These are phyloP conservation scores for Sclerotinia sclerotiorum DNA, from an alignment of 2,329 filamentous ascomycete genomes.

Conservation along the genomic window DNA sequence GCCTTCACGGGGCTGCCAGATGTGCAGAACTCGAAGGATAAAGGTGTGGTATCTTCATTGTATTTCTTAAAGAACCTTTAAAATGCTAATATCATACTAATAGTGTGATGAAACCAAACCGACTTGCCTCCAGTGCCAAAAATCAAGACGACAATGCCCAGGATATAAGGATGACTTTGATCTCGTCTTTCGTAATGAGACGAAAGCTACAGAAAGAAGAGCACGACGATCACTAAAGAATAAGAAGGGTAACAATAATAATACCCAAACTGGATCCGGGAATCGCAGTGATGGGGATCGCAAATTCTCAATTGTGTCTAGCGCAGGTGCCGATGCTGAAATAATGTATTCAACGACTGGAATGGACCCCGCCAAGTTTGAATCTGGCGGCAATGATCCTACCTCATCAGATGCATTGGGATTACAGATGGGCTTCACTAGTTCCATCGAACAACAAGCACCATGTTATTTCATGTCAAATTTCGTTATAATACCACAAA, in stretches of 20 bases:
- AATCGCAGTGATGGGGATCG: slow-evolving; percentile 14
- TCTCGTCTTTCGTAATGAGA: slow-evolving; percentile 71
- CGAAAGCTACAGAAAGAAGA: slow-evolving; percentile 63
- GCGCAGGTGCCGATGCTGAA: background rate
- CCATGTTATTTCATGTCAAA: slow-evolving; percentile 61
- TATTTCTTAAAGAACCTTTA: slow-evolving; percentile 17
- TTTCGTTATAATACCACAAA: slow-evolving; percentile 55
- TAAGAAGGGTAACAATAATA: slow-evolving; percentile 41
- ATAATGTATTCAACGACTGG: background rate
- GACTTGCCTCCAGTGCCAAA: slow-evolving; percentile 63
- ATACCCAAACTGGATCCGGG: background rate
- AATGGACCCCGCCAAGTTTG: slow-evolving; percentile 11
- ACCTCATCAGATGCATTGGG: background rate
- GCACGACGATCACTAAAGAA: slow-evolving; percentile 56
- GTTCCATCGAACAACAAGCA: slow-evolving; percentile 56
- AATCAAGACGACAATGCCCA: slow-evolving; percentile 62
- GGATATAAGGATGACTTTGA: slow-evolving; percentile 73
- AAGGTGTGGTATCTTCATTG: slow-evolving; percentile 53
- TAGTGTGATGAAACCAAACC: slow-evolving; percentile 69
- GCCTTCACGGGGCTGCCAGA: slow-evolving; percentile 69
- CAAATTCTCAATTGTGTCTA: slow-evolving; percentile 18
- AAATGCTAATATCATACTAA: slow-evolving; percentile 27
- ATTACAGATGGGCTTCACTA: slow-evolving; percentile 38
- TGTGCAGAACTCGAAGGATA: slow-evolving; percentile 70
- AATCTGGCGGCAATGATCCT: slow-evolving; percentile 37